Base-by-base conservation (phyloP, 2,329 filamentous ascomycete species). In the Sclerotinia subarctica region DNA sequence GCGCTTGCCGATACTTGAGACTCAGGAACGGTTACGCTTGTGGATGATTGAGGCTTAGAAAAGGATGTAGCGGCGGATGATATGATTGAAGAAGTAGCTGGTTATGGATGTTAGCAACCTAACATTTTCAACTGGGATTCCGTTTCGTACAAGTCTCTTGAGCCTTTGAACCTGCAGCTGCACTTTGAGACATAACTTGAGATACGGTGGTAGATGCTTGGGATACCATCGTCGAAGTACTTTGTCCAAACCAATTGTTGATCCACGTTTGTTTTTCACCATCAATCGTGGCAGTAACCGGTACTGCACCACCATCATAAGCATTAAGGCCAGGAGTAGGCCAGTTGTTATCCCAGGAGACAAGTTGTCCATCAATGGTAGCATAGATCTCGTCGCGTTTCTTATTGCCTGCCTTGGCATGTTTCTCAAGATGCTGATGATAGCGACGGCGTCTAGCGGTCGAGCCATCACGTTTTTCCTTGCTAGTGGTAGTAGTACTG, bases 361-460 rank as follows among this genome's bases (percentile, higher is more conserved):
- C 70, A 42, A 71, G 54, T 35, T 74, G 60, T 13, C 73, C 72
- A 42, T 74, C 68, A 53, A 75, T 72, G 1, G 74, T 74, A 3
- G 74, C 73, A 24, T 72, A 72, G 13, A 75, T 70, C 51, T 85
- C 21, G 13, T 49, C 84, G 72, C 83, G 79, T 35, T 78, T 57
- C 75, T 73, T 73, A 11, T 67, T 26, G 19, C 29, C 32, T 52
- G 57, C 68, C 79, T 80, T 52, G 15, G 24, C 42, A 52, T 38
- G 53, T 60, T 52, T 66, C 15, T 79, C 79, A 59, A 76, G 77
- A 67, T 77, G 76, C 47, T 74, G 77, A 62, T 79, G 66, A 51
- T 59, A 15, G 52, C 44, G 53, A 26, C 53, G 60, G 1, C 60
- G 62, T 26, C 53, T 78, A 35, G 70, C 65, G 72, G 78, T 78